These are phyloP conservation scores for Strigomonas culicis DNA, from an alignment of 208 protist genomes.

Conservation along the genomic window DNA sequence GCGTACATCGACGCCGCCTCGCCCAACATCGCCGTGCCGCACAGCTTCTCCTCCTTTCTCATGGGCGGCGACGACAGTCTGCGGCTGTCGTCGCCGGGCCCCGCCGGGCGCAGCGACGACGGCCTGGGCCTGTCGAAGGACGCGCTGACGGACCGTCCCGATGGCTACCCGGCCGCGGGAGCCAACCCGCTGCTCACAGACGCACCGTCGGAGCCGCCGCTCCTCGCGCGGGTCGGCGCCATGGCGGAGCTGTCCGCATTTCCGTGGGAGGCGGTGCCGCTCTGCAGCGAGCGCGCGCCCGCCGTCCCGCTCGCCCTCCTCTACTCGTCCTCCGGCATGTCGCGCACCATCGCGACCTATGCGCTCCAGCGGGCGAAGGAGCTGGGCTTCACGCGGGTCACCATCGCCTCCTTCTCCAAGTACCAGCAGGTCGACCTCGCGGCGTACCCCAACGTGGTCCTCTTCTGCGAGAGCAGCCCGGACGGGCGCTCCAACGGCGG, in stretches of 20 bases:
- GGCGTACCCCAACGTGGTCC: conserved; percentile 27
- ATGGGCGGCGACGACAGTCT: neutral
- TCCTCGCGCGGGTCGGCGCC: neutral
- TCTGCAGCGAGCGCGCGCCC: conserved; percentile 21
- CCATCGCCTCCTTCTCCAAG: conserved; percentile 26
- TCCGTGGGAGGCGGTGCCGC: conserved; percentile 33
- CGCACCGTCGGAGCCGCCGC: neutral
- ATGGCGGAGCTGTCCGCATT: conserved; percentile 4
- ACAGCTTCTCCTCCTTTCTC: neutral
- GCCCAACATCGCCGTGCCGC: conserved; percentile 19
- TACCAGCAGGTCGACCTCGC: conserved; percentile 21
- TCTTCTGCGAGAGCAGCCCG: conserved; percentile 39
- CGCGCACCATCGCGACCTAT: conserved; percentile 38
- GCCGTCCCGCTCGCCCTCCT: conserved; percentile 25
- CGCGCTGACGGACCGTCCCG: neutral
- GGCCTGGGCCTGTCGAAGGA: too few relatives aligned
- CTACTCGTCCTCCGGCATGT: conserved; percentile 51
- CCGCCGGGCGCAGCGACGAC: neutral
- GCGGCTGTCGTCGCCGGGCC: neutral
- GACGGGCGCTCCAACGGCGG: conserved; percentile 29
- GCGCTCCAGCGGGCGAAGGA: conserved; percentile 22
- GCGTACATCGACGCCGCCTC: conserved; percentile 43
- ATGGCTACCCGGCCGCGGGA: too few relatives aligned
- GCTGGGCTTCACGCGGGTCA: conserved; percentile 27
- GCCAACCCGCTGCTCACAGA: neutral